Base-by-base conservation (phyloP, 2,329 filamentous ascomycete species). In the Blastomyces emzantsi region DNA sequence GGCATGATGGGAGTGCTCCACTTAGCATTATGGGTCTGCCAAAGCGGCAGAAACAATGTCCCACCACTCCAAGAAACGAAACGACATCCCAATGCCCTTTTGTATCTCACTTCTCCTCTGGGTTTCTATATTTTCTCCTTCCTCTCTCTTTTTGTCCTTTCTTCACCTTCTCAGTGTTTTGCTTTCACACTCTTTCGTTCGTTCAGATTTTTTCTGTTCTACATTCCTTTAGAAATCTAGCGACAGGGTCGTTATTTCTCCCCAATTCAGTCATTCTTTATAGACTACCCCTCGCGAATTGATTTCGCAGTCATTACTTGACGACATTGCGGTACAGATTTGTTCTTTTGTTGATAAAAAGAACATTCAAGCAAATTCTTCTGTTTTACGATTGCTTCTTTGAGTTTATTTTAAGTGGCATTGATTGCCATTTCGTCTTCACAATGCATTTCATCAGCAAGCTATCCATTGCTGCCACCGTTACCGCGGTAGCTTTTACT, bases 401-500 rank as follows among this genome's bases (percentile, higher is more conserved):
- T 36, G 28, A 60, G 3, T n/a, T 60, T 60, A 43, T 51, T 60
- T 25, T 33, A 25, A 51, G 49, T 60, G 67, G 67, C 69, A 72
- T 70, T 69, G 68, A 70, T 62, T 71, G 69, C 65, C 41, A 56
- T 51, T 49, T 52, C 62, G 56, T 66, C 45, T 64, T 63, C 69
- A 73, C 63, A 52, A 78, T 78, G 76, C 72, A 74, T 59, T 69
- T 76, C 66, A 66, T 72, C 61, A 69, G 68, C 71, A 76, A 74
- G 66, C 51, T 74, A 65, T 73, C 74, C 52, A 52, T 76, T 62
- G 73, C 70, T 63, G 68, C 76, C 57, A 67, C 76, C 61, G 73
- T 72, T 33, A 71, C 72, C 59, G 67, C 77, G 62, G 76, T 73
- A 62, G 70, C 74, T 45, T 61, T 74, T 45, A 70, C 70, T 57